Percentiles rank a stretch among this genome's conserved stretches.
phyloP scores from a whole-genome alignment of 768 basidiomycete species.

The Mycena chlorophos region DNA sequence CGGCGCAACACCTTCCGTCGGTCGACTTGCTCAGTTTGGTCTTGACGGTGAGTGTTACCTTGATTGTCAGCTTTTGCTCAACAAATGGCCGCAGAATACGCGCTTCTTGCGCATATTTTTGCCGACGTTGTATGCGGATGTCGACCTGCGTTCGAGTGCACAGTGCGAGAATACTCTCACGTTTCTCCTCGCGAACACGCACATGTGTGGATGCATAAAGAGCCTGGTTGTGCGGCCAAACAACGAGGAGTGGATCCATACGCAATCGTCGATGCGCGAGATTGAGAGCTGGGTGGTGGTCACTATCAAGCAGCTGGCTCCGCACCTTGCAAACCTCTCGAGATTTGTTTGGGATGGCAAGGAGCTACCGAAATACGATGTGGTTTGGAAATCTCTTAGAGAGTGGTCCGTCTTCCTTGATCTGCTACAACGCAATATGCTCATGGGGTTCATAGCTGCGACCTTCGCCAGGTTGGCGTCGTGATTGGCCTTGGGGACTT shows the following conservation, averaged over 20 bases:
- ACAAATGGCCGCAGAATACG: conserved; percentile 8
- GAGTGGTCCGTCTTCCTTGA: neutral
- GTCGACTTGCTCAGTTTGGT: conserved; percentile 18
- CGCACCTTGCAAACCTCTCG: conserved; percentile 15
- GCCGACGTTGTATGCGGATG: conserved; percentile 17
- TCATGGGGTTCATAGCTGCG: conserved; percentile 6
- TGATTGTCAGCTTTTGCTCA: neutral
- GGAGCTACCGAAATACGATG: conserved; percentile 20
- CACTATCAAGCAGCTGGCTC: conserved; percentile 18
- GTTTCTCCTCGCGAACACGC: conserved; percentile 15
- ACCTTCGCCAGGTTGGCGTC: conserved; percentile 18
- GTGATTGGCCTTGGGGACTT: conserved; percentile 20
- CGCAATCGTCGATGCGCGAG: conserved; percentile 11
- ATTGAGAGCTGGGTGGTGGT: conserved; percentile 23
- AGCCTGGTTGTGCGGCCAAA: conserved; percentile 17
- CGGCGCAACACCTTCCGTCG: conserved; percentile 7
- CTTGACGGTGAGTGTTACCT: conserved; percentile 19
- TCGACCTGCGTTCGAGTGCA: conserved; percentile 17
- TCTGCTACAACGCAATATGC: neutral
- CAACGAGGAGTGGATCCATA: conserved; percentile 18
- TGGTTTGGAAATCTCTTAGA: conserved; percentile 15
- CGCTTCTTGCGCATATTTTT: conserved; percentile 12
- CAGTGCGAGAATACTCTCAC: conserved; percentile 18
- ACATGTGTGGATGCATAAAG: conserved; percentile 15
- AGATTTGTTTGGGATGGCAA: conserved; percentile 19